Base-by-base conservation (phyloP, 306 rosid genomes). In the Cyclanthera cordifolia region DNA sequence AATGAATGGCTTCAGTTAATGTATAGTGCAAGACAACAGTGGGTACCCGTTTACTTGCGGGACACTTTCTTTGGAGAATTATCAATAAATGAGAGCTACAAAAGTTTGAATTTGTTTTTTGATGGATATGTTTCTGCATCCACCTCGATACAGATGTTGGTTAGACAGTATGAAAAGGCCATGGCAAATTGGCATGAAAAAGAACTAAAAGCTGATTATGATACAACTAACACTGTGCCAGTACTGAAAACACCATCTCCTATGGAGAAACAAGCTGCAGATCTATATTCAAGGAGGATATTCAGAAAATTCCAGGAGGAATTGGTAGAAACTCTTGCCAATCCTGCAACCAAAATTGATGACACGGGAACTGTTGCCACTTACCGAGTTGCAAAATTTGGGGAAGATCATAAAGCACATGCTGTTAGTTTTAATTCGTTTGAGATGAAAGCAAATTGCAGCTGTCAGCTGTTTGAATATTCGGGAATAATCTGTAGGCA, bases 201-300 rank as follows among this genome's bases (percentile, higher is more conserved):
- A 75, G 96, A 88, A 75, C 65, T 86, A 68, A 91, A 91, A 79
- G 96, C 90, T 64, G 96, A 91, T 78, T 82, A 71, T 34, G 96
- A 91, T 64, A 85, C 95, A 28, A 82, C 69, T 61, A 82, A 77
- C 73, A 82, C 78, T 45, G 76, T 74, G 66, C 95, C 90, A 4
- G 78, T 79, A 70, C 78, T 91, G 47, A 91, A 83, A 83, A 88
- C 95, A 46, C 96, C 96, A 53, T 88, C 96, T 55, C 96, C 96
- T 37, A 91, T 88, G 94, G 97, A 91, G 76, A 89, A 88, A 67
- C 96, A 91, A 82, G 96, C 95, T 65, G 96, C 92, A 32, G 78
- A 67, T 75, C 87, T 89, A 39, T 91, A 85, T 70, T 89, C 96
- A 1, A 80, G 88, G 77, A 84, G 83, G 74, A 80, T 92, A 76